Percentiles rank a stretch among this genome's conserved stretches.
phyloP scores from a whole-genome alignment of 495 filamentous ascomycete genomes.

The Saxophila tyrrhenica region DNA sequence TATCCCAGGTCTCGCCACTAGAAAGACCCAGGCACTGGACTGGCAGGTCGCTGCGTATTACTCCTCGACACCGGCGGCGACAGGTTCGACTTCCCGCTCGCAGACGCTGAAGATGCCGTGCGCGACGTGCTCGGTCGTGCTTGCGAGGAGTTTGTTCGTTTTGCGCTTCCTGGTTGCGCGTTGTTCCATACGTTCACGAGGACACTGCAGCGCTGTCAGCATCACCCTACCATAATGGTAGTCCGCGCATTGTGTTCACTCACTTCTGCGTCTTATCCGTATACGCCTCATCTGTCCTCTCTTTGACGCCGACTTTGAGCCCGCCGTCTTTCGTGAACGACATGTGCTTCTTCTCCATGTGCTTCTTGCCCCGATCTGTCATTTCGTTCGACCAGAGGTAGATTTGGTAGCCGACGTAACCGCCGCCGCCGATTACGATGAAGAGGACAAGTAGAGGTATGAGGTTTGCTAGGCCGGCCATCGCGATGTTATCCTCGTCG shows the following conservation, averaged over 20 bases:
- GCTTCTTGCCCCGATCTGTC: conserved; percentile 51
- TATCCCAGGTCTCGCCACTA: conserved; percentile 1
- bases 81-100: not conserved
- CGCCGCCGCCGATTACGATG: conserved; percentile 47
- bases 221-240: not conserved
- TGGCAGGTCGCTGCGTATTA: not conserved
- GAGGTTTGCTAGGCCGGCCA: conserved; percentile 25
- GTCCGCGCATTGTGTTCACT: too few species aligned
- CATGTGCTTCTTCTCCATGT: conserved; percentile 76
- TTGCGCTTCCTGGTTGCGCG: conserved; percentile 4
- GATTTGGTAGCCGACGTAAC: conserved; percentile 57
- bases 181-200: conserved; percentile 33
- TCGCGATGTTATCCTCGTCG: too few species aligned
- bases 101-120: not conserved
- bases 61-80: conserved; percentile 2
- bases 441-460: conserved; percentile 67
- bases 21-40: conserved; percentile 5
- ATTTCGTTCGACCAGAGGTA: conserved; percentile 63
- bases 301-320: conserved; percentile 67
- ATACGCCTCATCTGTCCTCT: conserved; percentile 64
- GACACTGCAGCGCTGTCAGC: conserved; percentile 18
- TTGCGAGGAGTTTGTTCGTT: not conserved
- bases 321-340: conserved; percentile 67
- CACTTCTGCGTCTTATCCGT: conserved; percentile 67
- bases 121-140: conserved; percentile 1